Base-by-base conservation (phyloP, 345 rosid species). In the Lepidium didymum region DNA sequence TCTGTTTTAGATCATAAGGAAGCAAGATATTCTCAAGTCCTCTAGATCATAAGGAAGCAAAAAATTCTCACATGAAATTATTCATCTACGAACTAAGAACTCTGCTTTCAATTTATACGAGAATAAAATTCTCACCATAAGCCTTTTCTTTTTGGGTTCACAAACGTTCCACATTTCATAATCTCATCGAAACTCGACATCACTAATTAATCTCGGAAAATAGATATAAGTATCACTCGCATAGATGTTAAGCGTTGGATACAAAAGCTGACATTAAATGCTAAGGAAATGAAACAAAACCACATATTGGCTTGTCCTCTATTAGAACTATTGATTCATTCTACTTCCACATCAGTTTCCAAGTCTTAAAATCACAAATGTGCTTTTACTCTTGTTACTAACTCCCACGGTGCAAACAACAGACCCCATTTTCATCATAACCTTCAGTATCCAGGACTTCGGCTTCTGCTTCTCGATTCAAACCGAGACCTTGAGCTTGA, bases 401-500 rank as follows among this genome's bases (percentile, higher is more conserved):
- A 29, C 42, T 16, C 21, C 34, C 19, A 44, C 4, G 23, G 31
- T 25, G 64, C 47, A 47, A 27, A 56, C 37, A 56, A 38, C 40
- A 68, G 10, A 46, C 11, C 34, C 34, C 52, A 40, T 40, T 43
- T 50, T 14, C 73, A 8, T 6, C 43, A 16, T 43, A n/a, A 81
- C 71, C 74, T 64, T 27, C 75, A 77, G 64, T 77, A 76, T 13
- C 80, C 69, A 9, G 69, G 68, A 76, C 82, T 80, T 40, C 21
- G 53, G 68, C 80, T 83, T 19, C 62, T 64, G 75, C 92, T 87
- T 82, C 83, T 76, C 4, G 82, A 73, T 10, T 47, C 50, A 49
- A 79, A 75, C 1, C 80, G 92, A 0, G 96, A 83, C 77, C 85
- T 78, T 1, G 85, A 79, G 3, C 87, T 91, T 2, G 96, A 83